These are phyloP conservation scores for Dipodascopsis uninucleata DNA, from an alignment of 805 yeast species.

Conservation along the genomic window DNA sequence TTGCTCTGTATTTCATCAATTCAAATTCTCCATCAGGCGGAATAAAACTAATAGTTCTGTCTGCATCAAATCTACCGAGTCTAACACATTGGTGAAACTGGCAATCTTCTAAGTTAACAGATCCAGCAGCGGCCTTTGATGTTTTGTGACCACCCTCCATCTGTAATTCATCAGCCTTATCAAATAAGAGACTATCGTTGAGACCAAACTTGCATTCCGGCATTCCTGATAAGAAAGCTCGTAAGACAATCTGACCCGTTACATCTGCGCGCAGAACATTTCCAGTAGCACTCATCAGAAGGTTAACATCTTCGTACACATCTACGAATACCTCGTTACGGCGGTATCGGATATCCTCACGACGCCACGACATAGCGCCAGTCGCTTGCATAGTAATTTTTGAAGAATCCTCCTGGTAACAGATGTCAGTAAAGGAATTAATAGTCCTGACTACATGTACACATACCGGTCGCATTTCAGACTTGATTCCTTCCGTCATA, in stretches of 20 bases:
- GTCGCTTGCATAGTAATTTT: conserved; percentile 39
- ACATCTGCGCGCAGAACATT: conserved; percentile 65
- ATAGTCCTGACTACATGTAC: too few species aligned
- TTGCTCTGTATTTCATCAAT: conserved; percentile 63
- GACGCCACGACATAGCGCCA: conserved; percentile 63
- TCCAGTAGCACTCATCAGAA: conserved; percentile 61
- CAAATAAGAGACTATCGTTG: conserved; percentile 48
- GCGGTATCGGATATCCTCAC: conserved; percentile 66
- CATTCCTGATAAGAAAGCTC: conserved; percentile 71
- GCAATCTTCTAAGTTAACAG: conserved; percentile 65
- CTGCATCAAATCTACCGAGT: conserved; percentile 59
- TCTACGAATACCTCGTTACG: conserved; percentile 76
- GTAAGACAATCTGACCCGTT: conserved; percentile 69
- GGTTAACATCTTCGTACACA: conserved; percentile 69
- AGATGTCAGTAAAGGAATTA: too few species aligned
- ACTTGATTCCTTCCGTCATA: conserved; percentile 35
- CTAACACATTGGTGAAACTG: conserved; percentile 81
- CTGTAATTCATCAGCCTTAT: conserved; percentile 29
- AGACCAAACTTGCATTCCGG: conserved; percentile 82
- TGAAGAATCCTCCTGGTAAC: conserved; percentile 14
- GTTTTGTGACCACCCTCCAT: conserved; percentile 30
- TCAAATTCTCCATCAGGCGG: conserved; percentile 84
- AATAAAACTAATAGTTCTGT: conserved; percentile 62
- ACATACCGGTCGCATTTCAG: conserved; percentile 20
- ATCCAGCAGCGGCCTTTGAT: conserved; percentile 43